Base-by-base conservation (phyloP, 2,329 filamentous ascomycete species). In the Penicillium nordicum region DNA sequence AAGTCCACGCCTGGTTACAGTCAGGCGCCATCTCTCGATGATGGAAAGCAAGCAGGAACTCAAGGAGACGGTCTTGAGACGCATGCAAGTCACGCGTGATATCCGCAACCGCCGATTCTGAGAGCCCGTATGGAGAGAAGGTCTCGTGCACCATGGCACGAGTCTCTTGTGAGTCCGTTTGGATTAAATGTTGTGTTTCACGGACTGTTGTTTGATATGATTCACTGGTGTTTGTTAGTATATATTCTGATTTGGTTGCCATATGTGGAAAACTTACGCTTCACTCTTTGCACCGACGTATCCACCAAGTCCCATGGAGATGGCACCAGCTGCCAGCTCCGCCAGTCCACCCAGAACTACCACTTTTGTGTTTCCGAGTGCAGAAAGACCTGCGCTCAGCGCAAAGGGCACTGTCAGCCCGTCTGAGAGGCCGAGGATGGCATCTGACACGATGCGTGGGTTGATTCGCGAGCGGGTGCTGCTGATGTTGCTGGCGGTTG, bases 381-480 rank as follows among this genome's bases (percentile, higher is more conserved):
- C 76, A 5, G 70, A 75, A 53, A 92, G 80, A 29, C 89, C 89
- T 0, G 89, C 88, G 0, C 87, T 90, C 51, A 92, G 76, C 10
- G 89, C 89, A 61, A 92, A 92, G 1, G 89, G 89, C 0, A 92
- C 89, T 0, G 89, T 92, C 59, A 92, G 78, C 4, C 89, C 89
- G 68, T 92, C 89, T 1, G 88, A 87, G 63, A 92, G 85, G 36
- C 89, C 89, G 58, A 92, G 85, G 59, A 89, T 90, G 57, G 86
- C 80, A 72, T 90, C 79, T 4, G 79, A 79, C 43, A 82, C 72
- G 44, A 79, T 75, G 21, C 78, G 73, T 7, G 76, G 72, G 59
- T 76, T 74, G 55, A 77, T 68, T 29, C 73, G 71, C 14, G 67
- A 64, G 16, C 74, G 69, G 2, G 66, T 52, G 25, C 63, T 67